Percentiles rank a stretch among this genome's conserved stretches.
phyloP scores from a whole-genome alignment of 495 filamentous ascomycete species.

The Aspergillus steynii region DNA sequence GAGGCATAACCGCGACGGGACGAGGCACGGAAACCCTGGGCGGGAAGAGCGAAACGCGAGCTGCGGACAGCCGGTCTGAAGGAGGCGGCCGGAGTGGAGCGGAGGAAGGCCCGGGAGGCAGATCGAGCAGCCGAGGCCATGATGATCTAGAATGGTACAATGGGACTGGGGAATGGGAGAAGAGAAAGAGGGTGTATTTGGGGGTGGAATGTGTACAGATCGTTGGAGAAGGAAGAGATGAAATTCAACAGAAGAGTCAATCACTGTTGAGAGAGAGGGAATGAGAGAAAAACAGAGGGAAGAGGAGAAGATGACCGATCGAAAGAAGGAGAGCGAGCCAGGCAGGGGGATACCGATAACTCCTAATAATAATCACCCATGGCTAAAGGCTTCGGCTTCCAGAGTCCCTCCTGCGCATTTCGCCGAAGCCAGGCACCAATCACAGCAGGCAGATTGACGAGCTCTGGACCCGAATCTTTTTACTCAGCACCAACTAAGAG shows the following conservation, averaged over 20 bases:
- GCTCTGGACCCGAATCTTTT: constrained; percentile 25
- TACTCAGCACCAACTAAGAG: constrained; percentile 20
- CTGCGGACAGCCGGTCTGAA: constrained; percentile 52
- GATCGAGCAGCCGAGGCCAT: constrained; percentile 59
- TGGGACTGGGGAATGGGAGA: constrained; percentile 15
- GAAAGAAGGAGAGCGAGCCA: constrained; percentile 7
- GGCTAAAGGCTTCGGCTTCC: constrained; percentile 3
- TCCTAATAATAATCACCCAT: constrained; percentile 3
- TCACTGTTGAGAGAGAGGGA: constrained; percentile 4
- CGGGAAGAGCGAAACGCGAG: constrained; percentile 60
- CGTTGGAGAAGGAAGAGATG: constrained; percentile 21
- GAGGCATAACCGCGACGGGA: constrained; percentile 78
- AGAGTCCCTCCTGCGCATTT: constrained; percentile 6
- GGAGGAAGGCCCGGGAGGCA: constrained; percentile 52
- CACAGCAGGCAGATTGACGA: constrained; percentile 10
- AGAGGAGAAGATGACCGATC: constrained; percentile 3
- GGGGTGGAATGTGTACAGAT: constrained; percentile 19
- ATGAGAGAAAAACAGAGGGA: constrained; percentile 11
- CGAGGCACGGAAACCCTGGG: constrained; percentile 62
- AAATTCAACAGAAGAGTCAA: constrained; percentile 6
- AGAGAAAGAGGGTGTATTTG: constrained; percentile 19
- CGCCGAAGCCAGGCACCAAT: constrained; percentile 20
- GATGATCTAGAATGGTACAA: constrained; percentile 24
- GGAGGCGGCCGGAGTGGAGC: constrained; percentile 46
- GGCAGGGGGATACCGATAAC: constrained; percentile 17